Evolutionary conservation across 768 basidiomycete species (phyloP).

Genomic region (Amyloporia xantha): DNA sequence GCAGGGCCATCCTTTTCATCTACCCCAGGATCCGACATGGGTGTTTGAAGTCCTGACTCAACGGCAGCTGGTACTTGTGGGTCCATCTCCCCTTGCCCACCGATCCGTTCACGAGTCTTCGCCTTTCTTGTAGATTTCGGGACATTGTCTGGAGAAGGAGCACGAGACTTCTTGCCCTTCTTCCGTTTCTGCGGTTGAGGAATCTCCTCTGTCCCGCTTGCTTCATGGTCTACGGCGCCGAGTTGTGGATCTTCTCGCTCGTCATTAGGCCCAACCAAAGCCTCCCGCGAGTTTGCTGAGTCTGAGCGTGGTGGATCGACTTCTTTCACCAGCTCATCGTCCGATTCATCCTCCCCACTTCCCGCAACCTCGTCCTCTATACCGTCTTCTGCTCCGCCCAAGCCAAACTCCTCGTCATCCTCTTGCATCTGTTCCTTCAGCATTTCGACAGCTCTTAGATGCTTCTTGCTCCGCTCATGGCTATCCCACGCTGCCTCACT

Average conservation of each 20-base stretch:
- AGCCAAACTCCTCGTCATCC: slow-evolving; percentile 63
- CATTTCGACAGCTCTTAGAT: slow-evolving; percentile 78
- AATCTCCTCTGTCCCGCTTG: slow-evolving; percentile 9
- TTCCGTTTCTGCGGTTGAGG: slow-evolving; percentile 10
- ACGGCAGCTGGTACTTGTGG: neutral
- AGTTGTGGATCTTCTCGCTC: neutral
- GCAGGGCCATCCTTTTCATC: neutral
- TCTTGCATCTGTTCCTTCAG: slow-evolving; percentile 70
- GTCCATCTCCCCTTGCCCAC: neutral
- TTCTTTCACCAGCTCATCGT: slow-evolving; percentile 9
- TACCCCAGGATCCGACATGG: neutral
- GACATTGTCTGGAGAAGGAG: slow-evolving; percentile 1
- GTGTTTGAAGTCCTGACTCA: neutral
- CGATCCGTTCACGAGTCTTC: neutral
- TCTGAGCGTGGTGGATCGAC: neutral
- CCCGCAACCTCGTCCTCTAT: slow-evolving; percentile 24
- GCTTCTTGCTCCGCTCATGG: slow-evolving; percentile 94
- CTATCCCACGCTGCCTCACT: slow-evolving; percentile 95
- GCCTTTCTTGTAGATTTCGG: neutral
- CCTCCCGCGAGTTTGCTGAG: neutral
- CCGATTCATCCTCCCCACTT: slow-evolving; percentile 20
- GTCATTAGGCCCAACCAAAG: slow-evolving; percentile 3
- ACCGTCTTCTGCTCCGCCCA: too few relatives aligned
- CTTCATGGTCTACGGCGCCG: slow-evolving; percentile 2
- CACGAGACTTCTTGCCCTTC: slow-evolving; percentile 18